These are phyloP conservation scores for Akanthomyces lecanii DNA, from an alignment of 2,329 filamentous ascomycete genomes.

Conservation along the genomic window DNA sequence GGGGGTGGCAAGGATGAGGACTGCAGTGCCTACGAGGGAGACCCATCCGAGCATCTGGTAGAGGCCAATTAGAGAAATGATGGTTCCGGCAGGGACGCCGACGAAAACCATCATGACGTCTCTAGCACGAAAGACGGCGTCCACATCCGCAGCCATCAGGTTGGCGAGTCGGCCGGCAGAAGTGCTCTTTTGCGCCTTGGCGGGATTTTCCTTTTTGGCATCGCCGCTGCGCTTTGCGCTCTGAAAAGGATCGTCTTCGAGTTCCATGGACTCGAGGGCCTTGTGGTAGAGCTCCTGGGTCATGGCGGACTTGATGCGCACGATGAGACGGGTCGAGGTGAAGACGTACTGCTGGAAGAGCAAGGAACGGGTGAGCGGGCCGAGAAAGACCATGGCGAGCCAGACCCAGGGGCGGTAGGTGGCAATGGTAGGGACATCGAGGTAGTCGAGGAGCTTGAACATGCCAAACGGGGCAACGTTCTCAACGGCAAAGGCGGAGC, in stretches of 20 bases:
- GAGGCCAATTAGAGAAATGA: constrained; percentile 46
- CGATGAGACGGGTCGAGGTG: constrained; percentile 51
- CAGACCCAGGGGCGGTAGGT: constrained; percentile 47
- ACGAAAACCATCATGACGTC: constrained; percentile 46
- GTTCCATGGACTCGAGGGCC: constrained; percentile 52
- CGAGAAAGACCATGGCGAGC: constrained; percentile 50
- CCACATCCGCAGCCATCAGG: constrained; percentile 56
- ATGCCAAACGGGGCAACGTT: constrained; percentile 50
- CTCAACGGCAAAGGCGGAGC: constrained; percentile 39
- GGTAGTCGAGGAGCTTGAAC: constrained; percentile 49
- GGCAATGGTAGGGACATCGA: constrained; percentile 43
- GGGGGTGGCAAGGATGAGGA: constrained; percentile 45
- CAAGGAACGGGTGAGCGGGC: constrained; percentile 45
- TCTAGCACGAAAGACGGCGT: constrained; percentile 48
- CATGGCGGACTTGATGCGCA: constrained; percentile 52
- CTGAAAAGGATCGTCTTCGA: constrained; percentile 50
- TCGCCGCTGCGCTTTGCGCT: constrained; percentile 24
- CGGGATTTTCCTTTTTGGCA: constrained; percentile 24
- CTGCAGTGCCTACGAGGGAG: constrained; percentile 47
- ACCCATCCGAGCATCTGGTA: constrained; percentile 55
- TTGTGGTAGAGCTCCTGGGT: constrained; percentile 56
- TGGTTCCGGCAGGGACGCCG: constrained; percentile 44
- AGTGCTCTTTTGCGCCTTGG: constrained; percentile 33
- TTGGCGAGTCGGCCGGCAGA: constrained; percentile 51
- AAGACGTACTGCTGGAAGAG: constrained; percentile 56